Percentiles rank a stretch among this genome's conserved stretches.
Conservation (phyloP, 1,284 basidiomycete species). For the Spongiforma sp. region DNA sequence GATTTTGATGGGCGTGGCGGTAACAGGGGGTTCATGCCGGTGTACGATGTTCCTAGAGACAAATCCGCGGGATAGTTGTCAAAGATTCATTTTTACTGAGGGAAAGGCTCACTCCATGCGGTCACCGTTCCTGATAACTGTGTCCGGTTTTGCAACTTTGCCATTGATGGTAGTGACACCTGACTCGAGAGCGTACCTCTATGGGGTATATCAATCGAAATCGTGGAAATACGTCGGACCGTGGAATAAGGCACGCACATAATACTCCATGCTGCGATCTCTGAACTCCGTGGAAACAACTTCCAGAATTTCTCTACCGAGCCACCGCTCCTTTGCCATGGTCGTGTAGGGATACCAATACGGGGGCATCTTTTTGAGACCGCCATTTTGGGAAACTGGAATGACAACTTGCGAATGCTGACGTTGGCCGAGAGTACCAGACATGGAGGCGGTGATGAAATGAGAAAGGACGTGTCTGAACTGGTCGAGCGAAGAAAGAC, state of each 20-base stretch:
- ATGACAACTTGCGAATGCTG: slow-evolving; percentile 22
- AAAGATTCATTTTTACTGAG: background rate
- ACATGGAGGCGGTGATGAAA: slow-evolving; percentile 55
- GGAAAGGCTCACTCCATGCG: slow-evolving; percentile 77
- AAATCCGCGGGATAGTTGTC: background rate
- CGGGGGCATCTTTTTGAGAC: slow-evolving; percentile 73
- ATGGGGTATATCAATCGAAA: slow-evolving; percentile 1
- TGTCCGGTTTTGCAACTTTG: slow-evolving; percentile 77
- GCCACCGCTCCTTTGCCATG: slow-evolving; percentile 92
- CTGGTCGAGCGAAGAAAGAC: slow-evolving; percentile 52
- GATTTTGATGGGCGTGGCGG: slow-evolving; percentile 85
- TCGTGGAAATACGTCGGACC: background rate
- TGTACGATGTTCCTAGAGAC: slow-evolving; percentile 86
- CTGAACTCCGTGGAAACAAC: slow-evolving; percentile 90
- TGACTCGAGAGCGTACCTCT: slow-evolving; percentile 92
- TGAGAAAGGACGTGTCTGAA: slow-evolving; percentile 58
- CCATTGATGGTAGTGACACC: slow-evolving; percentile 97
- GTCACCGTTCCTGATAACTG: slow-evolving; percentile 87
- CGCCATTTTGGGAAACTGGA: slow-evolving; percentile 32
- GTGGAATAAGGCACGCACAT: slow-evolving; percentile 61
- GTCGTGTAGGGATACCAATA: slow-evolving; percentile 90
- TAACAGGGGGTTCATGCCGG: slow-evolving; percentile 95
- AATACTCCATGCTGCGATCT: slow-evolving; percentile 91
- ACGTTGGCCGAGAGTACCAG: slow-evolving; percentile 30
- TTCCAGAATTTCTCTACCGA: slow-evolving; percentile 84